These are phyloP conservation scores for Pythium phragmiticola DNA, from an alignment of 352 stramenopile species.

Conservation along the genomic window DNA sequence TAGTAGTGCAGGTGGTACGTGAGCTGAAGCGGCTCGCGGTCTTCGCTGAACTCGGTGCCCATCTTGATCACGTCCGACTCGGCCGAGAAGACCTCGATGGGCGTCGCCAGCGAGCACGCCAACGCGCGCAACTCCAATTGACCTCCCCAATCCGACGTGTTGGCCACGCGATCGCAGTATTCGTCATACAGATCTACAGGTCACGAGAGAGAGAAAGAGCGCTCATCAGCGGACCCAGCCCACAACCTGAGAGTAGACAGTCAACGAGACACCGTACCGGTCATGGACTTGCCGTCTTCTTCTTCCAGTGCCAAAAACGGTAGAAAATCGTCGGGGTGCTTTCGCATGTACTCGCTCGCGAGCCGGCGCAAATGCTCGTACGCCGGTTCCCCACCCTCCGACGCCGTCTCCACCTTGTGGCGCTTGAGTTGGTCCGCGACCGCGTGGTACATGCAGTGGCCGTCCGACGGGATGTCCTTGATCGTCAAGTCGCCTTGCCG, in stretches of 20 bases:
- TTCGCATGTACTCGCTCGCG: slow-evolving; percentile 78
- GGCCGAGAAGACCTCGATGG: slow-evolving; percentile 93
- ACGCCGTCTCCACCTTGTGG: slow-evolving; percentile 32
- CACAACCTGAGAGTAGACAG: background rate
- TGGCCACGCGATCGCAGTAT: slow-evolving; percentile 92
- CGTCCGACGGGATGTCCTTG: slow-evolving; percentile 94
- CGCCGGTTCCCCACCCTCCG: slow-evolving; percentile 28
- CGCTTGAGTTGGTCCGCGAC: slow-evolving; percentile 90
- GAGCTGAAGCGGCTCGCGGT: slow-evolving; percentile 83
- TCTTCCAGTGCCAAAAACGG: slow-evolving; percentile 87
- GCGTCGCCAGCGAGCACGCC: slow-evolving; percentile 73
- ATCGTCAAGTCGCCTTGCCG: slow-evolving; percentile 63
- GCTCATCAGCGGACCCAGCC: no score
- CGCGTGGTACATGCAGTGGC: slow-evolving; percentile 97
- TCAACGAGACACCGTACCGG: slow-evolving; percentile 24
- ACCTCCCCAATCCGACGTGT: slow-evolving; percentile 94
- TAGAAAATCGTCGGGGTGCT: slow-evolving; percentile 89
- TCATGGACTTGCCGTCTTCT: slow-evolving; percentile 32
- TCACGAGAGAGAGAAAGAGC: background rate
- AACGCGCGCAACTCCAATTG: slow-evolving; percentile 96
- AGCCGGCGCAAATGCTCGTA: slow-evolving; percentile 73
- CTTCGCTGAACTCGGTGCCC: slow-evolving; percentile 72
- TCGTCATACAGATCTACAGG: slow-evolving; percentile 73
- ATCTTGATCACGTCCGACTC: slow-evolving; percentile 88
- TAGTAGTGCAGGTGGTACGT: slow-evolving; percentile 98